A percentile compares a stretch with the other conserved stretches of the same genome.
These are phyloP conservation scores for Phaeosphaeria sp. DNA, from an alignment of 2,329 filamentous ascomycete species.

Conservation along the genomic window DNA sequence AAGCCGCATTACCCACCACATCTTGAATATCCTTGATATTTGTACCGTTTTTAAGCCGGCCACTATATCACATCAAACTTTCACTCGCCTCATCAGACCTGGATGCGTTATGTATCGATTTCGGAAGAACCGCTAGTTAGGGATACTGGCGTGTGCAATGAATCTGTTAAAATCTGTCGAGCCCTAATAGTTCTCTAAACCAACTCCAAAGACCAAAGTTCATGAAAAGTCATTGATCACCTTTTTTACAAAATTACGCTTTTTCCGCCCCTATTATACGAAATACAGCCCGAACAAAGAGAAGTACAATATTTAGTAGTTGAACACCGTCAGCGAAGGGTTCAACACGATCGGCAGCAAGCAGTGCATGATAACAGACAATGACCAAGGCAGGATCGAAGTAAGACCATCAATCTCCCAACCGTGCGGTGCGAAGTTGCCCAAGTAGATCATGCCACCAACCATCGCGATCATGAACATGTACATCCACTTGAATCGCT, in stretches of 20 bases:
- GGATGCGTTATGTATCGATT: too few relatives aligned
- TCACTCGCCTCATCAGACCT: too few relatives aligned
- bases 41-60: too few relatives aligned
- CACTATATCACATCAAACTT: too few relatives aligned
- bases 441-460: conserved; percentile 70
- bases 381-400: conserved; percentile 75
- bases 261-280: background rate
- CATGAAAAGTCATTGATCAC: too few relatives aligned
- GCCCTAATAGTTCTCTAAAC: background rate
- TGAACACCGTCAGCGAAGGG: conserved; percentile 78
- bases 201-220: too few relatives aligned
- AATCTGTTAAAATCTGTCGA: background rate
- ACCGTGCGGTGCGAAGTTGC: conserved; percentile 70
- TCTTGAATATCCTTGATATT: background rate
- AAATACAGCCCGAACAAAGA: background rate
- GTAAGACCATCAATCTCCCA: conserved; percentile 59
- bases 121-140: too few relatives aligned
- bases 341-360: conserved; percentile 75
- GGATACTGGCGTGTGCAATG: too few relatives aligned
- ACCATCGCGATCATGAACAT: conserved; percentile 68
- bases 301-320: conserved; percentile 60
- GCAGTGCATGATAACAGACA: conserved; percentile 71
- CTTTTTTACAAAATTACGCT: background rate
- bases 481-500: conserved; percentile 72
- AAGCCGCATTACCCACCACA: background rate